These are phyloP conservation scores for Amylocystis lapponica DNA, from an alignment of 768 basidiomycete genomes.

Conservation along the genomic window DNA sequence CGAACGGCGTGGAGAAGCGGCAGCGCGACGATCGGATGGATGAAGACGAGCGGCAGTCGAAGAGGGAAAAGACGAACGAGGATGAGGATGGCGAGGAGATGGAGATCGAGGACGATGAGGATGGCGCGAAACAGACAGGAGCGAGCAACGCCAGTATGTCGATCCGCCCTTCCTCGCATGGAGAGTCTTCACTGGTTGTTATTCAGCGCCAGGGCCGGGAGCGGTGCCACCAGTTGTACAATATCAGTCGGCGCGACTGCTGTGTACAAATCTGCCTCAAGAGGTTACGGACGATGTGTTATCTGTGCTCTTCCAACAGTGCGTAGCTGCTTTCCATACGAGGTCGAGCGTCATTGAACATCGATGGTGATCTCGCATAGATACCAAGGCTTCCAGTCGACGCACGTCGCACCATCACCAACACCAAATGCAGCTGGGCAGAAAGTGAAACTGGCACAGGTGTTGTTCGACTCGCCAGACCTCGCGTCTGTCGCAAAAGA, in stretches of 20 bases:
- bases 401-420: conserved; percentile 65
- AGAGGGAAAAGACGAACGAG: conserved; percentile 59
- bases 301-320: conserved; percentile 89
- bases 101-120: conserved; percentile 92
- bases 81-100: conserved; percentile 82
- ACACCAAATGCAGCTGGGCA: conserved; percentile 59
- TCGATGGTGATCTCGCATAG: conserved; percentile 33
- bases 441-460: conserved; percentile 75
- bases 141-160: conserved; percentile 24
- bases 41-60: conserved; percentile 50
- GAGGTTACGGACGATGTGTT: conserved; percentile 88
- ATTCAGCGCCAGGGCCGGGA: conserved; percentile 14
- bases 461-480: conserved; percentile 69
- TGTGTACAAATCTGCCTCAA: conserved; percentile 84
- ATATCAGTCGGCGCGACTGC: conserved; percentile 53
- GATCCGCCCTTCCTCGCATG: too few species aligned
- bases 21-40: conserved; percentile 57
- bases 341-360: background rate
- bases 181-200: too few species aligned
- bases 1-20: conserved; percentile 63
- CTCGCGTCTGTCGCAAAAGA: conserved; percentile 75
- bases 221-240: conserved; percentile 44
- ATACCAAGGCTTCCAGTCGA: conserved; percentile 76
- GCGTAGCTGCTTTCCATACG: conserved; percentile 28
- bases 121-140: conserved; percentile 26